Evolutionary conservation across 1,284 basidiomycete genomes (phyloP), one percentile per base, ranked within the genome.

Genomic region (Neonothopanus nambi): DNA sequence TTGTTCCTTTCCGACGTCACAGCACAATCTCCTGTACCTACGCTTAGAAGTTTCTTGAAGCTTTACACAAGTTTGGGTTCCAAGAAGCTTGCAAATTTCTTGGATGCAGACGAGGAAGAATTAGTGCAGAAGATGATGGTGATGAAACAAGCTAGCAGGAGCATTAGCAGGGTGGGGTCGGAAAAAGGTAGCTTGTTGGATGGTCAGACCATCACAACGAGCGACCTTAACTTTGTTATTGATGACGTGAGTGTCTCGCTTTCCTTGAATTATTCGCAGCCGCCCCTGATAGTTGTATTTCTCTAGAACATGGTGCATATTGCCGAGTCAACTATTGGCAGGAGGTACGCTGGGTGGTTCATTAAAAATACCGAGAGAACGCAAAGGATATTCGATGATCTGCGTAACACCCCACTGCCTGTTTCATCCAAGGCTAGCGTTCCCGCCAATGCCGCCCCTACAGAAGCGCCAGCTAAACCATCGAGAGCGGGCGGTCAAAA

Each of bases 111-210:
- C 62, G 95, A 98, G 73, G 95, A 98, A 68, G 91, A 94, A 68
- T 87, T 98, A 62, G 81, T 98, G 52, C 91, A 96, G 74, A 92
- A 95, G 80, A 84, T 98, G 80, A 98, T 98, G 93, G 88, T 95
- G 43, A 84, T 97, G 75, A 98, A 99, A 77, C 87, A 89, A 59
- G 85, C 87, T 1, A 92, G 89, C 62, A 82, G 91, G 67, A 85
- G 82, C 54, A 76, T 91, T 55, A 83, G 86, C 60, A 74, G 86
- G 1, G 78, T 82, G 20, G 77, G 74, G 53, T 70, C 55, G 20
- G 70, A 73, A 48, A 76, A 77, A 52, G 79, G 76, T 28, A 81
- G 87, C 44, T 76, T 98, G 43, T 74, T 98, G 55, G 90, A 93
- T 59, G 95, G 95, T 1, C 84, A 94, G 67, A 85, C 86, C 63